These are phyloP conservation scores for Lasiosphaeria ovina DNA, from an alignment of 495 filamentous ascomycete species.

Conservation along the genomic window DNA sequence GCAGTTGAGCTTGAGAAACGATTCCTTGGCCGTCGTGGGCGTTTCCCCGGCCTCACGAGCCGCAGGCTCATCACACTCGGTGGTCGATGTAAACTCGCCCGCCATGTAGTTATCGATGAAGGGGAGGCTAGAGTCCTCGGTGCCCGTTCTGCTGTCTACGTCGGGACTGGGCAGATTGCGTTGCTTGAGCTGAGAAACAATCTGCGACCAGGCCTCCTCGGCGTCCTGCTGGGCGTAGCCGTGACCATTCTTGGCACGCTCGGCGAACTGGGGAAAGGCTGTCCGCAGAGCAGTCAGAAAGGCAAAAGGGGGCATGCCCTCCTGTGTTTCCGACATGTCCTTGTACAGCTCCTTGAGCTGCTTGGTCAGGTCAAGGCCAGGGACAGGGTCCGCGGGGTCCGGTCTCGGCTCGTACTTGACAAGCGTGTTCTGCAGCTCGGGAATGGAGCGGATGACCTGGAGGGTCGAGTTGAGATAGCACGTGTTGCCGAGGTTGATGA, in stretches of 20 bases:
- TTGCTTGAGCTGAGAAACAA: slow-evolving; percentile 77
- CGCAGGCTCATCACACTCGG: slow-evolving; percentile 79
- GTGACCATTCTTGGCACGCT: slow-evolving; percentile 72
- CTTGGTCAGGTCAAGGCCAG: slow-evolving; percentile 69
- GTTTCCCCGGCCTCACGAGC: slow-evolving; percentile 76
- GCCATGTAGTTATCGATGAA: slow-evolving; percentile 91
- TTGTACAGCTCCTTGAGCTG: slow-evolving; percentile 86
- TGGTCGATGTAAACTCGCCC: slow-evolving; percentile 70
- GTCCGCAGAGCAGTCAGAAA: slow-evolving; percentile 81
- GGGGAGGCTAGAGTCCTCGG: slow-evolving; percentile 49
- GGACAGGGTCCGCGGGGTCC: slow-evolving; percentile 14
- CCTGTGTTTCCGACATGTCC: slow-evolving; percentile 89
- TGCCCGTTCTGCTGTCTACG: slow-evolving; percentile 29
- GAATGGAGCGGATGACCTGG: slow-evolving; percentile 82
- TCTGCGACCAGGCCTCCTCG: slow-evolving; percentile 97
- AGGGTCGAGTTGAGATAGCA: slow-evolving; percentile 98
- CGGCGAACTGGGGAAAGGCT: slow-evolving; percentile 90
- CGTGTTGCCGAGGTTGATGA: slow-evolving; percentile 93
- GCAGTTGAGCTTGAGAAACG: slow-evolving; percentile 91
- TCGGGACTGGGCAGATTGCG: slow-evolving; percentile 67
- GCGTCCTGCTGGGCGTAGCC: slow-evolving; percentile 96
- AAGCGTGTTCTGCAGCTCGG: slow-evolving; percentile 85
- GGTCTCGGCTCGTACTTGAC: slow-evolving; percentile 56
- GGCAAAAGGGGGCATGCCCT: slow-evolving; percentile 78
- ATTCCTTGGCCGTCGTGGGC: slow-evolving; percentile 61